phyloP scores from a whole-genome alignment of 2,329 filamentous ascomycete species.

The Ophiostoma triangulosporum region DNA sequence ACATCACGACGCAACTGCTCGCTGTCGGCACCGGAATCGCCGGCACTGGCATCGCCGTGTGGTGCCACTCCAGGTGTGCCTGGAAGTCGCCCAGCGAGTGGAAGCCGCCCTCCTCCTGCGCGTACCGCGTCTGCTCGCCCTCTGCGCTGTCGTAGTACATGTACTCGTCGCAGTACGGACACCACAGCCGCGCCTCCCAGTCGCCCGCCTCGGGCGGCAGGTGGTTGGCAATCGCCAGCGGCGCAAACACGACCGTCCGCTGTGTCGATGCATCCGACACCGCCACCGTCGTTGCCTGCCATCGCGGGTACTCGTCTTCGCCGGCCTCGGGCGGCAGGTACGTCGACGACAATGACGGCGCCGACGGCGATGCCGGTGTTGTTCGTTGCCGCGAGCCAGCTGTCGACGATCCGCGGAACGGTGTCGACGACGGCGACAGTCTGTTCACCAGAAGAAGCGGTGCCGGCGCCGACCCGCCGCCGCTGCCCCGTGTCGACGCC shows the following conservation, averaged over 20 bases:
- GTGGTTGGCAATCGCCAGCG: conserved; percentile 45
- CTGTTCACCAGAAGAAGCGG: neutral
- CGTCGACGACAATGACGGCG: neutral
- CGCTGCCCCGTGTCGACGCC: neutral
- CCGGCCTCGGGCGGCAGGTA: conserved; percentile 11
- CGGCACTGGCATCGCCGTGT: conserved; percentile 29
- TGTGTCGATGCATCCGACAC: conserved; percentile 25
- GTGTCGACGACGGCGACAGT: neutral
- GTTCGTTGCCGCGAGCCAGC: neutral
- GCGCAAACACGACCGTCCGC: conserved; percentile 42
- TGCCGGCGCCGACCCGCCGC: neutral
- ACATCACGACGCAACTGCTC: conserved; percentile 26
- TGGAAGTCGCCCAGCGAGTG: conserved; percentile 34
- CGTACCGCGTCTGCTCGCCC: conserved; percentile 34
- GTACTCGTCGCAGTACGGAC: conserved; percentile 44
- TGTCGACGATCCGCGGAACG: neutral
- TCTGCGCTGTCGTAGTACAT: conserved; percentile 37
- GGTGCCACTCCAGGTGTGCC: conserved; percentile 44
- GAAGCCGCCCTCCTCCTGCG: conserved; percentile 34
- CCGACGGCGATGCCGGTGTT: neutral
- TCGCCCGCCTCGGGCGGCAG: conserved; percentile 34
- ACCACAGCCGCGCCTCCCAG: conserved; percentile 38
- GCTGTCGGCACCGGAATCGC: conserved; percentile 17
- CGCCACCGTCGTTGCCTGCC: conserved; percentile 36
- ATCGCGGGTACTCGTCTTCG: conserved; percentile 25